Conservation (phyloP, 1,284 basidiomycete genomes). For the Moesziomyces sp. region DNA sequence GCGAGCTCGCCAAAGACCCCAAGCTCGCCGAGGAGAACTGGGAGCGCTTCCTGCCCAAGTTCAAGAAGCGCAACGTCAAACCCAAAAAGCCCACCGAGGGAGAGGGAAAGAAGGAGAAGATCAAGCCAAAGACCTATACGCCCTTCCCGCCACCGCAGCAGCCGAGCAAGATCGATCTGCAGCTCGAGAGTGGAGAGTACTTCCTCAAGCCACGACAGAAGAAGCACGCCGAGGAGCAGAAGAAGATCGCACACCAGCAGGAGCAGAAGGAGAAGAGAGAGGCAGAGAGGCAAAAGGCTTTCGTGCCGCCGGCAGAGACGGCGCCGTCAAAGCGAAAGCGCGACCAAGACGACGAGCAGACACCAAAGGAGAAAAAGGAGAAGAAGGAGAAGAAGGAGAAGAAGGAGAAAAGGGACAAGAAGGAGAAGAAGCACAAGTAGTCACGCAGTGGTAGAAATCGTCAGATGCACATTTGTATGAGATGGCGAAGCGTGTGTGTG, state of each 20-base stretch:
- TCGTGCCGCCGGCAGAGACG: conserved; percentile 53
- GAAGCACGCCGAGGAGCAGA: conserved; percentile 71
- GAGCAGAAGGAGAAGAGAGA: conserved; percentile 51
- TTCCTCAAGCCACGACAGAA: conserved; percentile 75
- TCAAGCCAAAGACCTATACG: conserved; percentile 93
- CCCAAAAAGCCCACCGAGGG: conserved; percentile 72
- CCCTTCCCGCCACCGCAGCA: conserved; percentile 96
- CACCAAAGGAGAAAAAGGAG: conserved; percentile 24
- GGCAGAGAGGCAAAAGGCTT: conserved; percentile 51
- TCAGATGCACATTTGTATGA: neutral
- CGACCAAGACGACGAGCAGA: neutral
- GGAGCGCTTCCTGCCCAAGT: conserved; percentile 97
- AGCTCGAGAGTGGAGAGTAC: conserved; percentile 86
- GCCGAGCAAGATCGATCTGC: conserved; percentile 93
- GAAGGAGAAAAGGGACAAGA: conserved; percentile 7
- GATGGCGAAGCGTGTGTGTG: neutral
- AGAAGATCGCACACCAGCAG: conserved; percentile 50
- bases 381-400: conserved; percentile 11
- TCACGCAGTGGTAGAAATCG: no score
- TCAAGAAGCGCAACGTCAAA: conserved; percentile 86
- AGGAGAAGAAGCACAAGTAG: conserved; percentile 26
- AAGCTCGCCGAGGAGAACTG: conserved; percentile 93
- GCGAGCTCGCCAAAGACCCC: conserved; percentile 97
- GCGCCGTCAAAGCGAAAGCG: neutral
- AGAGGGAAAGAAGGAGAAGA: conserved; percentile 56